Percentiles rank a stretch among this genome's conserved stretches.
Evolutionary conservation across 768 basidiomycete genomes (phyloP).

Genomic region (Mycena capillaripes): DNA sequence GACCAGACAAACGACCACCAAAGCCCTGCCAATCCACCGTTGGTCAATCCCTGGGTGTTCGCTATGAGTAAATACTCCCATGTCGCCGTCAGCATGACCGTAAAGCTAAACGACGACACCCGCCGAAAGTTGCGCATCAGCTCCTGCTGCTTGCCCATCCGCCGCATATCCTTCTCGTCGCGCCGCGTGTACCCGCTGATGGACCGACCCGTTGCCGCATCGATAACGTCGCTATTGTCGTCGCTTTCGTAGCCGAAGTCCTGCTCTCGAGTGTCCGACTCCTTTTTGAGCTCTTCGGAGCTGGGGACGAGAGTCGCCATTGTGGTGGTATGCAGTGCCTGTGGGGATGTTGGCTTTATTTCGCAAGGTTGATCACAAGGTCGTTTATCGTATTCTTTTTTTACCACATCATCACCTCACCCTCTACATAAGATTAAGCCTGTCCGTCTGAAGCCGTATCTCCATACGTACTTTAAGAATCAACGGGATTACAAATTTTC

Average conservation of each 20-base stretch:
- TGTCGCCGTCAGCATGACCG: conserved; percentile 30
- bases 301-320: conserved; percentile 28
- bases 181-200: conserved; percentile 27
- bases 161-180: conserved; percentile 28
- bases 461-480: conserved; percentile 18
- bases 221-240: conserved; percentile 27
- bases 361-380: conserved; percentile 20
- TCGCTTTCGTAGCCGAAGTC: conserved; percentile 24
- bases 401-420: conserved; percentile 6
- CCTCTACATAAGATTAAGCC: not conserved
- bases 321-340: conserved; percentile 20
- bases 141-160: conserved; percentile 30
- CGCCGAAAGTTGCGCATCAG: conserved; percentile 30
- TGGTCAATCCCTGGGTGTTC: conserved; percentile 29
- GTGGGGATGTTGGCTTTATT: conserved; percentile 15
- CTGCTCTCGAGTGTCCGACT: conserved; percentile 24
- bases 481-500: conserved; percentile 13
- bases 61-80: conserved; percentile 29
- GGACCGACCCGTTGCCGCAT: conserved; percentile 21
- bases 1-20: conserved; percentile 30
- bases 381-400: conserved; percentile 13
- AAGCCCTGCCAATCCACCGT: conserved; percentile 28
- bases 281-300: conserved; percentile 27
- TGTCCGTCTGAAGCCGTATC: too few relatives aligned
- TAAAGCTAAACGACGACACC: conserved; percentile 29